Evolutionary conservation across 441 rosid genomes (phyloP), one percentile per base, ranked within the genome.

Genomic region (Populus hybrid): DNA sequence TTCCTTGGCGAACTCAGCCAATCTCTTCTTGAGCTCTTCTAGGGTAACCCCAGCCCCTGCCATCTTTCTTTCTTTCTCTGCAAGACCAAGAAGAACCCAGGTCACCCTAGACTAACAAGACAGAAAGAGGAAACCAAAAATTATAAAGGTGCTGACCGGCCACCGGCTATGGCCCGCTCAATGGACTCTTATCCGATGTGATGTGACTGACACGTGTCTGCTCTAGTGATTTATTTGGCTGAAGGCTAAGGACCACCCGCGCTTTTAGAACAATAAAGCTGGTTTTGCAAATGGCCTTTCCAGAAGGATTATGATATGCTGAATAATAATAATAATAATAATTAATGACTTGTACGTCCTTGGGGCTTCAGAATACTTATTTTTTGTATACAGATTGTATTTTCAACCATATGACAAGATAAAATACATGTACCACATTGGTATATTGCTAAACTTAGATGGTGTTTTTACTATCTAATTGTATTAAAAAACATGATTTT

Each of bases 1-100:
- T 64, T 83, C 88, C 75, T 42, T 67, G 3, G 88, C 83, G 67
- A 85, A 85, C 10, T 79, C 84, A 4, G 86, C 88, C 86, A 85
- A 68, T 77, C 73, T 85, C 35, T 65, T 21, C 77, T 63, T 81
- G 24, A 83, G 85, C 8, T 67, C 80, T 10, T 73, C 77, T 6
- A 82, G 77, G 24, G 79, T 57, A n/a, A 82, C 83, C 5, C 54
- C 26, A 9, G 23, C 61, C 4, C 76, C 64, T 8, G 24, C 38
- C 76, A 67, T 73, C 32, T 21, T 34, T 61, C 28, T 30, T 18
- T 6, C 36, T 66, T 12, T 21, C 69, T 67, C 35, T 12, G 4
- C 69, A 30, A 16, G n/a, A 30, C n/a, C 38, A 16, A 8, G 8
- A 28, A 1, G 0, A 14, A 30, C 10, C 38, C 0, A 0, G 2